Conservation (phyloP, 2,329 filamentous ascomycete genomes). For the Exophiala viscosa region DNA sequence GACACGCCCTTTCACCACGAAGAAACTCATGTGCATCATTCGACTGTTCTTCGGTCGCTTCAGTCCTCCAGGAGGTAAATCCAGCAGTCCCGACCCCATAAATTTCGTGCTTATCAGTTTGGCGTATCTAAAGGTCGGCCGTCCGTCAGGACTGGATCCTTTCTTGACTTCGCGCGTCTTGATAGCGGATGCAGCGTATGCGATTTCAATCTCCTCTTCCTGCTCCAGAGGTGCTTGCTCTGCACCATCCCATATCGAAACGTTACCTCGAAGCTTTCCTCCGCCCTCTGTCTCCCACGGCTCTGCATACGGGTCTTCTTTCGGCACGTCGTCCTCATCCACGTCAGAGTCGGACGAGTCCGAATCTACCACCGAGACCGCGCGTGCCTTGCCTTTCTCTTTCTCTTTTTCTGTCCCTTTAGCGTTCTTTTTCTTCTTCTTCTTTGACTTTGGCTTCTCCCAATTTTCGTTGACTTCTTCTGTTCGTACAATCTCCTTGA, state of each 20-base stretch:
- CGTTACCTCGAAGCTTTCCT: slow-evolving; percentile 42
- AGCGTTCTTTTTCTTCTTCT: slow-evolving; percentile 35
- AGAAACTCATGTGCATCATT: slow-evolving; percentile 97
- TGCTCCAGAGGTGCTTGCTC: slow-evolving; percentile 37
- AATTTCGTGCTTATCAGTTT: slow-evolving; percentile 83
- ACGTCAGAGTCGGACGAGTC: slow-evolving; percentile 35
- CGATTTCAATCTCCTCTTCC: slow-evolving; percentile 51
- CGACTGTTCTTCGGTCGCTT: slow-evolving; percentile 90
- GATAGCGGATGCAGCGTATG: slow-evolving; percentile 56
- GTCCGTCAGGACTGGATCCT: slow-evolving; percentile 44
- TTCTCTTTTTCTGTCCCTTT: slow-evolving; percentile 36
- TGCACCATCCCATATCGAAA: slow-evolving; percentile 43
- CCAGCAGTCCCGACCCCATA: slow-evolving; percentile 85
- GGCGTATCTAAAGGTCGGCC: slow-evolving; percentile 71
- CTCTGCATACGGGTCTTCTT: slow-evolving; percentile 34
- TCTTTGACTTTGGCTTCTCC: slow-evolving; percentile 37
- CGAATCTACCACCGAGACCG: slow-evolving; percentile 5
- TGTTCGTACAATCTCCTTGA: slow-evolving; percentile 73
- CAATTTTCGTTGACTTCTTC: slow-evolving; percentile 53
- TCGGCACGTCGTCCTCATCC: slow-evolving; percentile 35
- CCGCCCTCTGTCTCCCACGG: slow-evolving; percentile 42
- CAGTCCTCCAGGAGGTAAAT: slow-evolving; percentile 74
- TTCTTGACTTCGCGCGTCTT: slow-evolving; percentile 53
- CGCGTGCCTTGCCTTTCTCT: slow-evolving; percentile 26
- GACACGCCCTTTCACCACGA: slow-evolving; percentile 79